Evolutionary conservation across 2,329 filamentous ascomycete genomes (phyloP), one percentile per base, ranked within the genome.

Genomic region (Cladosporium sp.): DNA sequence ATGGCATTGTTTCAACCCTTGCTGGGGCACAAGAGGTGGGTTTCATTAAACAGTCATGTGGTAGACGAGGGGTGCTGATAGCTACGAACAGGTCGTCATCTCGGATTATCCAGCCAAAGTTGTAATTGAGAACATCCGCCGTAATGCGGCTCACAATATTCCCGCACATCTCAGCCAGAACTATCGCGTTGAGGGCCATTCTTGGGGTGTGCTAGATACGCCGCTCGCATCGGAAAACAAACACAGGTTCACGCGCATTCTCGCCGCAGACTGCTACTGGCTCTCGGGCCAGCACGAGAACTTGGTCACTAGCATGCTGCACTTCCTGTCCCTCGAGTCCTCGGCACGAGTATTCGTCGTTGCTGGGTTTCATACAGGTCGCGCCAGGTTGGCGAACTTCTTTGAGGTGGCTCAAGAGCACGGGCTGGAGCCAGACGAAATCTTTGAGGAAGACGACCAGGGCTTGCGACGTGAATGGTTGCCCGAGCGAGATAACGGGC

Each of bases 231-330:
- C 45, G 6, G 52, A 65, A 1, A 63, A 75, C 52, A 72, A 72
- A 12, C 73, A 74, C 8, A 59, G 64, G 1, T 89, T 86, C 67
- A 84, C 84, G 47, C 81, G 85, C 59, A 77, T 91, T 40, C 73
- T 90, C n/a, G 85, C 84, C 0, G 85, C 86, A 62, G 88, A 91
- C 73, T 90, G 88, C 67, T 79, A 89, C 59, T 91, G 88, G 88
- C 89, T 90, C 85, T 82, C 84, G 1, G 82, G 81, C 76, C 82
- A 90, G 75, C 88, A 91, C 72, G 78, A 73, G n/a, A 88, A 86
- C 70, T 78, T 91, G 25, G 80, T 80, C 49, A 72, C 69, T 42
- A 88, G 86, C 22, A 84, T 90, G 68, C 72, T 78, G 5, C 83
- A 84, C 72, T 88, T 90, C 68, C 76, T 90, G 17, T 74, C 70